Base-by-base conservation (phyloP, 176 grass and related monocot species). In the Oryza rufipogon region DNA sequence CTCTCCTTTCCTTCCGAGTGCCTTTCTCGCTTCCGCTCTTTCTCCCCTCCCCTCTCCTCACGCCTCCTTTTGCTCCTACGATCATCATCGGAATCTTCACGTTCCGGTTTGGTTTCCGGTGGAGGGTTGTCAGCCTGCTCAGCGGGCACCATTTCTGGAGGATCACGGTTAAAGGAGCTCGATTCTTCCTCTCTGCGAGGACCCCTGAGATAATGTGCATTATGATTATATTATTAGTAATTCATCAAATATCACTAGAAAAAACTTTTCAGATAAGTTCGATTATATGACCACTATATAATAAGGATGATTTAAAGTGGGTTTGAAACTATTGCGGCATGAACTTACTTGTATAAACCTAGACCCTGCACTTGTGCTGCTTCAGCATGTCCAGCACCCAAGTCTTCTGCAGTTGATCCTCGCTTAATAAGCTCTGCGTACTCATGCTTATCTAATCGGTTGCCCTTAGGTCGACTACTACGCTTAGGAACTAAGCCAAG, bases 401-500 rank as follows among this genome's bases (percentile, higher is more conserved):
- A 77, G 81, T 98, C 96, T 80, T 98, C 96, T 13, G 93, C 96
- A 72, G 96, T 93, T 11, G 96, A 95, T 79, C 89, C 93, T 87
- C 96, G 91, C 83, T 95, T 95, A 46, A 95, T 85, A 32, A 98
- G 93, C 85, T 98, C 96, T 63, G 96, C 96, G 4, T 98, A 98
- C 71, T 98, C 96, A 83, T 98, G 93, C 77, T 94, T 95, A 88
- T 98, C 96, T 54, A 98, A 83, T 11, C 87, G 85, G 77, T 87
- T 95, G 8, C 93, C 93, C 83, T 95, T 71, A 48, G 87, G 78
- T 39, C 83, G 87, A 76, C 86, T 92, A 58, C 85, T 87, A 52
- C 96, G 91, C 80, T 95, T 95, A 28, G 96, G 93, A 87, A 91
- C 96, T 85, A 98, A 92, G 76, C 96, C 96, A 85, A 98, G 93